These are phyloP conservation scores for Gynostemma pentaphyllum DNA, from an alignment of 306 rosid species.

Conservation along the genomic window DNA sequence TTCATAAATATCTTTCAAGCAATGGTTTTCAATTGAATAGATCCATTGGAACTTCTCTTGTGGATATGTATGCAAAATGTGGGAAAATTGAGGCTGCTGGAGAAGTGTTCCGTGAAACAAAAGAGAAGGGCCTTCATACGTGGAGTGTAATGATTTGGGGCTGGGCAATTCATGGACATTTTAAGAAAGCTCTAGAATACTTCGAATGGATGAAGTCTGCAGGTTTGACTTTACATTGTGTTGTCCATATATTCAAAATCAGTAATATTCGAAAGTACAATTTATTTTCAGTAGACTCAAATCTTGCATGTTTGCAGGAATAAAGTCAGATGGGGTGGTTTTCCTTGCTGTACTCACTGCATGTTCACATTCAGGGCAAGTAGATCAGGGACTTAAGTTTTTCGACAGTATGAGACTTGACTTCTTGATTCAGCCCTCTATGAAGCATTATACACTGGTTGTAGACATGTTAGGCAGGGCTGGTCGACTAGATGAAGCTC, in stretches of 20 bases:
- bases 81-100: conserved; percentile 9
- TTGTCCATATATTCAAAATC: no score
- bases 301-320: conserved; percentile 8
- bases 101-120: conserved; percentile 4
- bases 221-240: conserved; percentile 3
- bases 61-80: conserved; percentile 20
- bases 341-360: conserved; percentile 15
- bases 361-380: conserved; percentile 16
- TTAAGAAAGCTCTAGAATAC: conserved; percentile 5
- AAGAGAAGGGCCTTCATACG: conserved; percentile 13
- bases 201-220: conserved; percentile 7
- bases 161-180: conserved; percentile 13
- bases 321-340: conserved; percentile 13
- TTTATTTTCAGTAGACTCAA: neutral
- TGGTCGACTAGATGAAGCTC: conserved; percentile 14
- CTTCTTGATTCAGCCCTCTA: conserved; percentile 14
- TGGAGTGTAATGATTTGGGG: conserved; percentile 21
- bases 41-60: conserved; percentile 15
- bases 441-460: conserved; percentile 15
- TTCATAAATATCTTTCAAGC: conserved; percentile 9
- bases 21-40: conserved; percentile 10
- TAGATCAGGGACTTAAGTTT: conserved; percentile 8
- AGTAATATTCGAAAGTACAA: neutral
- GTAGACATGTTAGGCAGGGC: conserved; percentile 18
- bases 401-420: conserved; percentile 2